Evolutionary conservation across 2,329 filamentous ascomycete species (phyloP), one percentile per base, ranked within the genome.

Genomic region (Cordyceps pruinosa): DNA sequence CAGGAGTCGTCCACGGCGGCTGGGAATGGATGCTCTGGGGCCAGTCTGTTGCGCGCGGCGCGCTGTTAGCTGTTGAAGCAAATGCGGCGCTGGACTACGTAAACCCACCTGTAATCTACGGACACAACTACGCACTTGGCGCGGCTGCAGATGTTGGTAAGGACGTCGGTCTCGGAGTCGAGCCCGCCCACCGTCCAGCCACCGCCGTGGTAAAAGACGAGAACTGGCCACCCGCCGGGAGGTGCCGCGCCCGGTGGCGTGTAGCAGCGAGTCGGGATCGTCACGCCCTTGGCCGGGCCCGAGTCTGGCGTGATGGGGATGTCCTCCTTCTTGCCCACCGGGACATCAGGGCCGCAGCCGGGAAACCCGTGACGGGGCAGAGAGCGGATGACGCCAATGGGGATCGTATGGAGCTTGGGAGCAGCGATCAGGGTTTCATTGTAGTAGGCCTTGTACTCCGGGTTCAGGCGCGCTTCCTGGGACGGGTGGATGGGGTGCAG

Each of bases 1-100:
- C 77, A 81, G 60, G 72, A 73, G 62, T 82, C 78, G 26, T 81
- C 72, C 6, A 81, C 74, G 0, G 78, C 77, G 3, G 77, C 76
- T 0, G 79, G 79, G 61, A 72, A 81, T 17, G 75, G 77, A 39
- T 76, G 61, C 61, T 82, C 78, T 1, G 79, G 79, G 0, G 78
- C 78, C 2, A 81, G 74, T 25, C 54, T 57, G 39, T 21, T 15
- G 12, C 9, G 6, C 10, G 13, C 15, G 8, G 8, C 2, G 15
- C 41, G 19, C 2, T 44, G 35, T 52, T 41, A 51, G 48, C 48
- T 32, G 23, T 15, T 6, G 17, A 42, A 23, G 23, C 3, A 19
- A 39, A 21, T 8, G 17, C 5, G 8, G 4, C 4, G 8, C 2
- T 12, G 3, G 10, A 5, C 45, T 4, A 12, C 30, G 21, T n/a